These are phyloP conservation scores for Ustilago bromivora DNA, from an alignment of 1,284 basidiomycete genomes.

Conservation along the genomic window DNA sequence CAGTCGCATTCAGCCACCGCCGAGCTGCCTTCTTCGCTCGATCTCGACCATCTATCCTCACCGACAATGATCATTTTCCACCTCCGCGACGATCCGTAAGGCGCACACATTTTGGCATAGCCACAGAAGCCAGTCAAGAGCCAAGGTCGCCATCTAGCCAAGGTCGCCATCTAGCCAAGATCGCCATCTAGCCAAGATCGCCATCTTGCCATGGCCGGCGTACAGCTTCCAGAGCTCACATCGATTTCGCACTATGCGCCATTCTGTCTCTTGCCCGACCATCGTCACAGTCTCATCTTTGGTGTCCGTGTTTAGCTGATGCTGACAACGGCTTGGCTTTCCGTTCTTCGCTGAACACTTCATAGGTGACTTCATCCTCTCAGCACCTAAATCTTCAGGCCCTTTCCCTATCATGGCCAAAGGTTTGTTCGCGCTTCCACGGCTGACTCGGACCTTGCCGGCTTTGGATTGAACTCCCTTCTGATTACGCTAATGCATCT, in stretches of 20 bases:
- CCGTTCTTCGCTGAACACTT: background rate
- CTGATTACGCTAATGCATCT: background rate
- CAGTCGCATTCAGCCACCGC: background rate
- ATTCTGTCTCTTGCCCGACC: background rate
- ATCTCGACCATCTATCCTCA: background rate
- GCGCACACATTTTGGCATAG: background rate
- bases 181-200: too few relatives aligned
- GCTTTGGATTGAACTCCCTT: background rate
- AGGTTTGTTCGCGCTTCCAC: slow-evolving; percentile 10
- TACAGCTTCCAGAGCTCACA: background rate
- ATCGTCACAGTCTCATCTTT: background rate
- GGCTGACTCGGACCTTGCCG: background rate
- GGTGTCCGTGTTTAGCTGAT: background rate
- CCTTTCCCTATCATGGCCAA: slow-evolving; percentile 28
- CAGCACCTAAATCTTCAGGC: background rate
- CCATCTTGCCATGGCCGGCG: background rate
- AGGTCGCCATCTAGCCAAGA: background rate
- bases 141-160: too few relatives aligned
- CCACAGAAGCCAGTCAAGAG: background rate
- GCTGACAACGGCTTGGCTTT: background rate
- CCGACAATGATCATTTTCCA: background rate
- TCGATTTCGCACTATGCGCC: background rate
- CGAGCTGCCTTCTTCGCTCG: background rate
- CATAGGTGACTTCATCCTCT: background rate
- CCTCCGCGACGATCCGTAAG: background rate